phyloP scores from a whole-genome alignment of 2,329 filamentous ascomycete genomes.

The Colletotrichum tanaceti region DNA sequence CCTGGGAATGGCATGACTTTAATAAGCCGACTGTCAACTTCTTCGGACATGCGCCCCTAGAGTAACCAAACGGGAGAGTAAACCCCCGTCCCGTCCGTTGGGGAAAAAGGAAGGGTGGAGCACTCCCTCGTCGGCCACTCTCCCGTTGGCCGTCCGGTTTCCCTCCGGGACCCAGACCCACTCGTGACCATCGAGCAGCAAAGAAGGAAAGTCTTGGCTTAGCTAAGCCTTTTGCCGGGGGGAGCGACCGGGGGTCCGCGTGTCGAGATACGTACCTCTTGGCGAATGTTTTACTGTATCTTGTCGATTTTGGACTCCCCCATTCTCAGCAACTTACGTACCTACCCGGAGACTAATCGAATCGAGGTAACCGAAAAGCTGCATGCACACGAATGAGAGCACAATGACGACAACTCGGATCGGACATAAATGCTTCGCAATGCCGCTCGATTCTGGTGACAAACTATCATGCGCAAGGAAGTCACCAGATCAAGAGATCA shows the following conservation, averaged over 20 bases:
- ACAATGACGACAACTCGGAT: too few relatives aligned
- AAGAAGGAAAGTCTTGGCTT: neutral
- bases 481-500: too few relatives aligned
- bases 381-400: too few relatives aligned
- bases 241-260: constrained; percentile 47
- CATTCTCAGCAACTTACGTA: neutral
- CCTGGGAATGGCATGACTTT: constrained; percentile 14
- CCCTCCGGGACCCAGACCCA: constrained; percentile 14
- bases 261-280: neutral
- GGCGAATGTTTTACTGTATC: constrained; percentile 15
- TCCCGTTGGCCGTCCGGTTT: constrained; percentile 36
- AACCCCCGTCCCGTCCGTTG: constrained; percentile 1
- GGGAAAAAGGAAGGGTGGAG: constrained; percentile 3
- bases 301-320: neutral
- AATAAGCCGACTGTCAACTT: neutral
- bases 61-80: constrained; percentile 21
- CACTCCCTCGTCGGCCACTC: constrained; percentile 19
- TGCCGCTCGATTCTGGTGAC: too few relatives aligned
- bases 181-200: too few relatives aligned
- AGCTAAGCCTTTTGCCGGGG: constrained; percentile 47
- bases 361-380: too few relatives aligned
- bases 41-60: constrained; percentile 13
- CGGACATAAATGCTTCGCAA: too few relatives aligned
- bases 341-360: too few relatives aligned
- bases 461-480: too few relatives aligned